Conservation (phyloP, 257 asterid genomes). For the Solanum pinnatisectum region DNA sequence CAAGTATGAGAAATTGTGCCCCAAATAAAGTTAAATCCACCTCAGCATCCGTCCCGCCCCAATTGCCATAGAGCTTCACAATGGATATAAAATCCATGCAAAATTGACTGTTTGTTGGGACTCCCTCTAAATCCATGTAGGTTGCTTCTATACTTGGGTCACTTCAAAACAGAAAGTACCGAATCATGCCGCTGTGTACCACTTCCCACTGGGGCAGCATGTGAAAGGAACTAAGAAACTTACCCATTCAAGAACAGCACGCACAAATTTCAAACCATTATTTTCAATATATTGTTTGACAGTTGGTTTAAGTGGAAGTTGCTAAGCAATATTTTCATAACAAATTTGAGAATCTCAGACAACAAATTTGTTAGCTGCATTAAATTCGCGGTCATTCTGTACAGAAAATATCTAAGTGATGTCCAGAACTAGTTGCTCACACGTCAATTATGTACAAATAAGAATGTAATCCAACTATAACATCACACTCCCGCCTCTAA, state of each 20-base stretch:
- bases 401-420: background rate
- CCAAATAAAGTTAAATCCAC: no score
- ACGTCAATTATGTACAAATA: slow-evolving; percentile 13
- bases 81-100: no score
- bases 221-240: background rate
- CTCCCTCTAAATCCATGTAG: no score
- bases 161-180: no score
- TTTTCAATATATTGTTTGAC: background rate
- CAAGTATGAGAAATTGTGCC: no score
- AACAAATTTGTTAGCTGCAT: background rate
- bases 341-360: background rate
- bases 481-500: slow-evolving; percentile 13
- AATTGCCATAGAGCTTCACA: no score
- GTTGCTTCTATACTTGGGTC: no score
- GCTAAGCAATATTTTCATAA: background rate
- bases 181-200: background rate
- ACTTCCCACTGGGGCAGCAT: background rate
- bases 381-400: background rate
- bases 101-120: no score
- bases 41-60: no score
- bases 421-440: background rate
- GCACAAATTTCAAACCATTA: background rate
- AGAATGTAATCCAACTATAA: slow-evolving; percentile 1
- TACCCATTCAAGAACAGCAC: background rate
- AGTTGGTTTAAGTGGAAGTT: background rate